Evolutionary conservation across 495 filamentous ascomycete species (phyloP), one percentile per base, ranked within the genome.

Genomic region (Tuber umbilicatum): DNA sequence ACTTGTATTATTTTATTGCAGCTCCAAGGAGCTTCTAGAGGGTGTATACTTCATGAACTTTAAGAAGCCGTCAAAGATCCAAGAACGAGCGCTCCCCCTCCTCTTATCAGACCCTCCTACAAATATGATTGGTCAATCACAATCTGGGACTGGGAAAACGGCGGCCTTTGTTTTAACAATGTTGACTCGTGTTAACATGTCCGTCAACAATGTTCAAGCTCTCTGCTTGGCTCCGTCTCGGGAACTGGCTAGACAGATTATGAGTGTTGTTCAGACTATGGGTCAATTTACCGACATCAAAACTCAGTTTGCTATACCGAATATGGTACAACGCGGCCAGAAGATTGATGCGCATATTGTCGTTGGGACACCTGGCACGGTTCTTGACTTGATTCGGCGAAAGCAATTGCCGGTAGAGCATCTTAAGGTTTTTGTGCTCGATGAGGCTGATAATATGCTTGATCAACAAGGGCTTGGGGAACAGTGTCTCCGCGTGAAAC

Each of bases 71-170:
- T 97, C 94, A 40, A 98, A 98, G 85, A 94, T 99, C 81, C 95
- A 99, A 84, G 95, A 97, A 83, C 90, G 89, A 72, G 94, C 94
- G 2, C 86, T 99, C 4, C 96, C 95, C 27, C 87, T 99, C 31
- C 90, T 99, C 74, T 87, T 99, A 75, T 81, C 85, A 76, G 88
- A 97, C 79, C 94, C 94, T 23, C 91, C 94, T 0, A 87, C 85
- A 64, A 98, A 98, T 84, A 90, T 98, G 86, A 94, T 99, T 75
- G 95, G 93, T 35, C 96, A 99, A 83, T 97, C 95, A 40, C 96
- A 99, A 84, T 99, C 96, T 6, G 96, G 96, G 75, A 99, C 96
- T 21, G 96, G 96, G 74, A 99, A 99, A 86, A 99, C 96, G 16
- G 96, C 95, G 42, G 96, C 96, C 42, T 99, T 98, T 83, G 90